A percentile compares a stretch with the other conserved stretches of the same genome.
phyloP scores from a whole-genome alignment of 225 moss, liverwort and hornwort species.

The Asterella californica region DNA sequence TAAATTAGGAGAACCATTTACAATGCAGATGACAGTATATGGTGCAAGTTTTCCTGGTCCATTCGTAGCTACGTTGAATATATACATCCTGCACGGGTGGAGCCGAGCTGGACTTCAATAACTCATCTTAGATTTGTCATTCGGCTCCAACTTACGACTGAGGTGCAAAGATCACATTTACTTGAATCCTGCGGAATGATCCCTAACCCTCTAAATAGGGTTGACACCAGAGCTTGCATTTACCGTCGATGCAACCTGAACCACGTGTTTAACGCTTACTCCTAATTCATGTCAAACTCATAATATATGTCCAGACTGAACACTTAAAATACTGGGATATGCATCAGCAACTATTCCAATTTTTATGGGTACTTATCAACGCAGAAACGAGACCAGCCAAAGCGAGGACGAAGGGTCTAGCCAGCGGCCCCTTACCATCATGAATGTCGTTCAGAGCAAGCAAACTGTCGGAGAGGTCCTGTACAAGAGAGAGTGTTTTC shows the following conservation, averaged over 20 bases:
- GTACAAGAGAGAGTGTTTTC: conserved; percentile 81
- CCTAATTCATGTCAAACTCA: neutral
- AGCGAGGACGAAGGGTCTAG: conserved; percentile 67
- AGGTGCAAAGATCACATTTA: neutral
- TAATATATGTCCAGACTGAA: neutral
- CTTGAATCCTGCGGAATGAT: neutral
- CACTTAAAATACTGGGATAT: neutral
- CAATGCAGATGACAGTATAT: neutral
- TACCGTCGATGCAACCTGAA: neutral
- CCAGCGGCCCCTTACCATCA: conserved; percentile 63
- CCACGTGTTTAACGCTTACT: neutral
- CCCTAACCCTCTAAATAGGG: neutral
- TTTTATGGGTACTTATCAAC: conserved; percentile 84
- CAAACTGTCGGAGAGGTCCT: conserved; percentile 84
- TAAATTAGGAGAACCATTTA: neutral
- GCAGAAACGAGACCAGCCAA: conserved; percentile 85
- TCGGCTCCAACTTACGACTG: neutral
- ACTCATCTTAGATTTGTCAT: neutral
- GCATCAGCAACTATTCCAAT: conserved; percentile 74
- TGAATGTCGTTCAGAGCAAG: conserved; percentile 85
- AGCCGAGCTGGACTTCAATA: neutral
- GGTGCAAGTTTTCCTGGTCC: neutral
- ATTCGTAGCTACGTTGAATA: neutral
- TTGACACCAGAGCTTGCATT: neutral
- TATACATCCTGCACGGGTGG: neutral